These are phyloP conservation scores for Phlyctochytrium planicorne DNA, from an alignment of 192 early-diverging fungal genomes.

Conservation along the genomic window DNA sequence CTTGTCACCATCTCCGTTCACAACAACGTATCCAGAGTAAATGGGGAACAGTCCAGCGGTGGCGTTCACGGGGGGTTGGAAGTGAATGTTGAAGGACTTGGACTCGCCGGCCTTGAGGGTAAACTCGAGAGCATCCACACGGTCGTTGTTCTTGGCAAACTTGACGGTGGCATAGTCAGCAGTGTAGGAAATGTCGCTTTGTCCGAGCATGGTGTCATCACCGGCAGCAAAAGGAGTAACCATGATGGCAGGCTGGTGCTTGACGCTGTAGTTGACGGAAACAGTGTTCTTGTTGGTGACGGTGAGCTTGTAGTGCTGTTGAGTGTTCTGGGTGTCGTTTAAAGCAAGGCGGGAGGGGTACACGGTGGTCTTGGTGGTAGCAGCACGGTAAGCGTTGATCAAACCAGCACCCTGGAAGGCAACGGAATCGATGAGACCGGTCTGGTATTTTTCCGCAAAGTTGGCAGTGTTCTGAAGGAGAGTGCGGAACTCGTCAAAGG, in stretches of 20 bases:
- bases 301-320: slow-evolving; percentile 28
- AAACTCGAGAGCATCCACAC: background rate
- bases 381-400: slow-evolving; percentile 45
- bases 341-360: slow-evolving; percentile 49
- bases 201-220: slow-evolving; percentile 1
- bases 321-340: slow-evolving; percentile 41
- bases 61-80: slow-evolving; percentile 26
- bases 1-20: background rate
- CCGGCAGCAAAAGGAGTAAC: slow-evolving; percentile 34
- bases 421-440: slow-evolving; percentile 11
- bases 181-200: background rate
- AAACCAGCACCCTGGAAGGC: slow-evolving; percentile 54
- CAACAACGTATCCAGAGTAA: slow-evolving; percentile 33
- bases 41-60: slow-evolving; percentile 21
- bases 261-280: slow-evolving; percentile 29
- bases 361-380: slow-evolving; percentile 33
- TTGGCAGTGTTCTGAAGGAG: slow-evolving; percentile 14
- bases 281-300: slow-evolving; percentile 38
- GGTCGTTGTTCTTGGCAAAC: slow-evolving; percentile 1
- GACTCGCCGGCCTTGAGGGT: slow-evolving; percentile 30
- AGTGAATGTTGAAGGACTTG: slow-evolving; percentile 20
- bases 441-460: slow-evolving; percentile 13
- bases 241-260: slow-evolving; percentile 32
- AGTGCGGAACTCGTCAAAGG: slow-evolving; percentile 6
- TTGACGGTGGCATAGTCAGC: background rate